These are phyloP conservation scores for Phytophthora brassicae DNA, from an alignment of 352 stramenopile genomes.

Conservation along the genomic window DNA sequence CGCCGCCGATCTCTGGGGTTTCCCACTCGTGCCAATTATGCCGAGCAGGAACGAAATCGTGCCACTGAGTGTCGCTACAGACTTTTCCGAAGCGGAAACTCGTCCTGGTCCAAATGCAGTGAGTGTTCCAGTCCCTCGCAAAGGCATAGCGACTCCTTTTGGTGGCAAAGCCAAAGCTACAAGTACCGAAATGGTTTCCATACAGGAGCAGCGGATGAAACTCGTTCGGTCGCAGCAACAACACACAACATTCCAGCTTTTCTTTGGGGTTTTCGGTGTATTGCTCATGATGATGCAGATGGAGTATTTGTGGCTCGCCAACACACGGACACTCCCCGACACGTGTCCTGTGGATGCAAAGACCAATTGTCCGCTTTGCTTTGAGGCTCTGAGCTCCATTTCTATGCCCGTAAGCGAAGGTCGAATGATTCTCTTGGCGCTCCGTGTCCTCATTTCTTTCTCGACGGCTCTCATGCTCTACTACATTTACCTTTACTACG, in stretches of 20 bases:
- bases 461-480: constrained; percentile 68
- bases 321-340: constrained; percentile 42
- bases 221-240: constrained; percentile 48
- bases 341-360: constrained; percentile 37
- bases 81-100: constrained; percentile 1
- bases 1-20: constrained; percentile 12
- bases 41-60: constrained; percentile 67
- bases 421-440: constrained; percentile 63
- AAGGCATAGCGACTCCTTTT: constrained; percentile 14
- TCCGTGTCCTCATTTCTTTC: constrained; percentile 69
- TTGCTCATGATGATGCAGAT: constrained; percentile 77
- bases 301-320: constrained; percentile 72
- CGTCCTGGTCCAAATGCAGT: constrained; percentile 15
- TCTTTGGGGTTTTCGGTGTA: constrained; percentile 67
- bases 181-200: constrained; percentile 41
- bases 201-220: constrained; percentile 54
- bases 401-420: constrained; percentile 47
- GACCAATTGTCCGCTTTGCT: constrained; percentile 44
- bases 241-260: constrained; percentile 65
- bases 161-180: constrained; percentile 30
- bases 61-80: constrained; percentile 33
- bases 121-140: constrained; percentile 10
- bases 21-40: constrained; percentile 29
- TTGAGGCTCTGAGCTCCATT: constrained; percentile 23
- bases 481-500: constrained; percentile 71